Percentiles rank a stretch among this genome's conserved stretches.
These are phyloP conservation scores for Prunus mongolica DNA, from an alignment of 306 rosid genomes.

Conservation along the genomic window DNA sequence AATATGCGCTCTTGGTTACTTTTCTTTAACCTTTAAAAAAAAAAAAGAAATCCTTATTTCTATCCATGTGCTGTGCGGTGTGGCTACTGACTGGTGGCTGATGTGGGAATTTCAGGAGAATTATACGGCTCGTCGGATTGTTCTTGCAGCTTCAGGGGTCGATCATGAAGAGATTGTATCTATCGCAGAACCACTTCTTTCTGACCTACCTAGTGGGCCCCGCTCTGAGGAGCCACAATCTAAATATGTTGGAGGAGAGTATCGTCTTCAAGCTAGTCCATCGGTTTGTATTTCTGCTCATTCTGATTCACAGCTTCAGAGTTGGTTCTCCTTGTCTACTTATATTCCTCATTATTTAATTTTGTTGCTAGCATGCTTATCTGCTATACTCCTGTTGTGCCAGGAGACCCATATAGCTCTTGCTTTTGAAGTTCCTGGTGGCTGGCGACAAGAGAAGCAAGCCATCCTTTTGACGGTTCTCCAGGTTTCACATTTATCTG, in stretches of 20 bases:
- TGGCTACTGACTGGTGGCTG: conserved; percentile 21
- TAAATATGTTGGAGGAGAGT: conserved; percentile 88
- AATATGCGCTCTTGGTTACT: not conserved
- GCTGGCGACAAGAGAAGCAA: conserved; percentile 88
- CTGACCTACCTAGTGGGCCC: conserved; percentile 70
- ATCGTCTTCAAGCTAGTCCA: conserved; percentile 70
- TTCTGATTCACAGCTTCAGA: not conserved
- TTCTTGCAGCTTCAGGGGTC: conserved; percentile 92
- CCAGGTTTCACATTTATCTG: conserved; percentile 53
- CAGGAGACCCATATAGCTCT: conserved; percentile 88
- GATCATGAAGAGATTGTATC: conserved; percentile 84
- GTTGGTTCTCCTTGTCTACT: not conserved
- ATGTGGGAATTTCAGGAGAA: conserved; percentile 63
- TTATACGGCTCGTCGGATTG: conserved; percentile 93
- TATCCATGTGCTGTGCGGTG: conserved; percentile 1
- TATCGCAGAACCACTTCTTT: conserved; percentile 82
- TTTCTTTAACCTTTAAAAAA: not conserved
- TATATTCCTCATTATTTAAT: not conserved
- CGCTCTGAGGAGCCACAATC: conserved; percentile 61
- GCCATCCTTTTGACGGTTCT: conserved; percentile 85
- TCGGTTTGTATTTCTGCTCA: conserved; percentile 50
- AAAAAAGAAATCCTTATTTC: not conserved
- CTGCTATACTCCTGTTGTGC: conserved; percentile 12
- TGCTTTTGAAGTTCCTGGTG: conserved; percentile 98
- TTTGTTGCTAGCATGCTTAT: conserved; percentile 13